These are phyloP conservation scores for Colletotrichum karsti DNA, from an alignment of 2,329 filamentous ascomycete species.

Conservation along the genomic window DNA sequence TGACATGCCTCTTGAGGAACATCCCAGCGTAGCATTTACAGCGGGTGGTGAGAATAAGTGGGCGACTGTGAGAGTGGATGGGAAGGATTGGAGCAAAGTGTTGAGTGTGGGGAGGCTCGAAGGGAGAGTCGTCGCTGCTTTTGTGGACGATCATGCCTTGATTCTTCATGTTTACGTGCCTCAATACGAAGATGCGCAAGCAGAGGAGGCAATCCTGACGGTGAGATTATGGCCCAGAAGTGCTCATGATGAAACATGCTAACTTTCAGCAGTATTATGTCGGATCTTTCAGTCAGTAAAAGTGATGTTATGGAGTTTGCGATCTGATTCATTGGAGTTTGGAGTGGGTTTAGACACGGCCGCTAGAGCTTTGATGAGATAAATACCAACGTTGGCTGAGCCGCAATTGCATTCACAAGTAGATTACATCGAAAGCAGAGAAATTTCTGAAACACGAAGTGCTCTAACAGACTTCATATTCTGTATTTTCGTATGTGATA, in stretches of 20 bases:
- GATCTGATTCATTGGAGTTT: neutral
- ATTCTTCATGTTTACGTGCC: constrained; percentile 86
- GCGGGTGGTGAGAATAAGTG: constrained; percentile 82
- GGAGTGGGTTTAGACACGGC: neutral
- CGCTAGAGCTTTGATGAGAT: neutral
- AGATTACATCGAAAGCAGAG: neutral
- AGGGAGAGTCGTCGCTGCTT: constrained; percentile 92
- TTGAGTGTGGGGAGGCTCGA: constrained; percentile 90
- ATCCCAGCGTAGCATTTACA: constrained; percentile 83
- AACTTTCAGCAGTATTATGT: constrained; percentile 44
- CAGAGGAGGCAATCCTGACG: constrained; percentile 79
- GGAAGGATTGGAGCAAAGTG: constrained; percentile 93
- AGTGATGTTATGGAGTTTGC: neutral
- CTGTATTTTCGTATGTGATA: neutral
- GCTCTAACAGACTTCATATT: too few relatives aligned
- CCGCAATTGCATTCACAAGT: neutral
- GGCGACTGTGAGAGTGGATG: constrained; percentile 91
- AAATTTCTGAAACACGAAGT: too few relatives aligned
- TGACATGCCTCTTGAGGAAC: constrained; percentile 75
- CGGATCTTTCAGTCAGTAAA: constrained; percentile 45
- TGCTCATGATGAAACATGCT: neutral
- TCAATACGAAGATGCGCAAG: constrained; percentile 70
- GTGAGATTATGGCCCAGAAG: constrained; percentile 53
- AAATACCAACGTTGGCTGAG: neutral
- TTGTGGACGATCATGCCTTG: constrained; percentile 81